Base-by-base conservation (phyloP, 176 grass and related monocot species). In the Oryza meyeriana region DNA sequence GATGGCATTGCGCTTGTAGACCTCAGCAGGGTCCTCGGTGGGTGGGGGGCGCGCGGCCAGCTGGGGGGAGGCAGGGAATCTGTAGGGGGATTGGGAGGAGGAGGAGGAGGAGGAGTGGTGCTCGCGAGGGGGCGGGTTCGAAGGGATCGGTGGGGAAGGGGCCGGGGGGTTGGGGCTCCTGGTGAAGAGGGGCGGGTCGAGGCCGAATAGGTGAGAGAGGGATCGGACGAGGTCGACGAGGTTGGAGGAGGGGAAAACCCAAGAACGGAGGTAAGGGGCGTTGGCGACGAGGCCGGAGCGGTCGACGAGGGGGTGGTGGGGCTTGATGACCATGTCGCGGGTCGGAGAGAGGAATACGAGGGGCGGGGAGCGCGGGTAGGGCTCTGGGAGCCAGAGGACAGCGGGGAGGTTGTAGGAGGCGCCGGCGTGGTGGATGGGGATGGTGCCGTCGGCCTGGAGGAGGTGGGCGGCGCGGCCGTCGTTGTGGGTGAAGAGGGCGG, bases 271-370 rank as follows among this genome's bases (percentile, higher is more conserved):
- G 64, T 94, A 97, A 12, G 94, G 94, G 5, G 82, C 80, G 65
- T 83, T 77, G 35, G 87, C 83, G 59, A 97, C 86, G 41, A 92
- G 87, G 69, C 94, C 90, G 63, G 92, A 97, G 24, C 87, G 77
- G 72, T 97, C 92, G 47, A 94, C 88, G 55, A 90, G 92, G 5
- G 81, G 83, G 81, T 97, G 92, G 72, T 92, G 83, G 10, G 94
- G 92, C 89, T 97, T 97, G 85, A 97, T 72, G 77, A 97, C 76
- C 94, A 97, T 97, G 80, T 97, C 94, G 38, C 94, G 87, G 8
- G 92, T 97, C 0, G 90, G 94, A 33, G 87, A 86, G 25, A 97
- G 85, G 88, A 90, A 94, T 39, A 97, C 85, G 40, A 89, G 85
- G 27, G 94, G 94, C 12, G 92, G 94, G 24, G 87, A 83, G 41